Evolutionary conservation across 192 early-diverging fungal species (phyloP).

Genomic region (Backusella tuberculispora): DNA sequence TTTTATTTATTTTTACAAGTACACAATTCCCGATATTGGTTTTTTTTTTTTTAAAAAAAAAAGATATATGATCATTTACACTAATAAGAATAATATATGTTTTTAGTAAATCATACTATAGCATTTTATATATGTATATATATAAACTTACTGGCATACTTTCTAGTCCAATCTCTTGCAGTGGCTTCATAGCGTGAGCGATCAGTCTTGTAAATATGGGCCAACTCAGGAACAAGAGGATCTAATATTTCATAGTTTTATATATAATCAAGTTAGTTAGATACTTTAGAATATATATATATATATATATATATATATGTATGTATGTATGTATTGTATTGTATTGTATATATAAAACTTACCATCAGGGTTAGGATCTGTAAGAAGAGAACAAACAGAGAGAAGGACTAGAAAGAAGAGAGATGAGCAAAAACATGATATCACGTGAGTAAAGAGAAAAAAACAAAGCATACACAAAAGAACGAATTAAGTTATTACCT

Average conservation of each 20-base stretch:
- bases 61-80: constrained; percentile 12
- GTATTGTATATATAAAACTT: background rate
- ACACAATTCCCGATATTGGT: background rate
- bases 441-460: constrained; percentile 5
- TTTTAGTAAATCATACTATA: background rate
- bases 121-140: too few relatives aligned
- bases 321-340: too few relatives aligned
- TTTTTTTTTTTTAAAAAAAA: constrained; percentile 8
- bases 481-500: constrained; percentile 48
- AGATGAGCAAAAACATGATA: background rate
- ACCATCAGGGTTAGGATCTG: constrained; percentile 93
- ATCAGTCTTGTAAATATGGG: constrained; percentile 98
- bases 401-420: constrained; percentile 69
- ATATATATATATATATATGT: too few relatives aligned
- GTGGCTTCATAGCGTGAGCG: constrained; percentile 83
- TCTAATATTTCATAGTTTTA: constrained; percentile 67
- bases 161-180: constrained; percentile 94
- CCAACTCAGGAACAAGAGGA: constrained; percentile 97
- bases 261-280: background rate
- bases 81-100: background rate
- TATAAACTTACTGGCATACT: constrained; percentile 66
- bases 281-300: background rate
- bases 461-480: background rate
- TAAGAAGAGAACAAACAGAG: constrained; percentile 98
- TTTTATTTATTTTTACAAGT: constrained; percentile 18